These are phyloP conservation scores for Bacterosira constricta DNA, from an alignment of 108 stramenopile genomes.

Conservation along the genomic window DNA sequence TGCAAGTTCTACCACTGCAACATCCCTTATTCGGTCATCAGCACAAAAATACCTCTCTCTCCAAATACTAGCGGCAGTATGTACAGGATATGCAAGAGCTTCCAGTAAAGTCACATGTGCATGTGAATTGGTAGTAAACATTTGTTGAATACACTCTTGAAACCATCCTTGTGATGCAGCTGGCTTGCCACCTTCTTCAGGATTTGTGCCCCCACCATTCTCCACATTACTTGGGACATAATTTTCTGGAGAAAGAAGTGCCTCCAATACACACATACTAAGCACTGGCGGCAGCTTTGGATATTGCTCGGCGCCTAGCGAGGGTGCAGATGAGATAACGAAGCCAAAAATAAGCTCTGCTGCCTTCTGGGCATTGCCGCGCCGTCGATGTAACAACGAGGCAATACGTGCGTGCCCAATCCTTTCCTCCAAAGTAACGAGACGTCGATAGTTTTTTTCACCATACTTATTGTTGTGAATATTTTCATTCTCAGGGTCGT, in stretches of 20 bases:
- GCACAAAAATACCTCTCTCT: conserved; percentile 37
- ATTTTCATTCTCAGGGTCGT: neutral
- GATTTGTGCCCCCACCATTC: neutral
- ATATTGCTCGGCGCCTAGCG: conserved; percentile 55
- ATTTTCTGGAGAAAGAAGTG: conserved; percentile 48
- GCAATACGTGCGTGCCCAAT: conserved; percentile 61
- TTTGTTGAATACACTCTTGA: conserved; percentile 4
- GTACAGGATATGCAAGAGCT: conserved; percentile 37
- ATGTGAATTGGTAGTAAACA: conserved; percentile 2
- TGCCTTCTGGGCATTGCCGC: conserved; percentile 44
- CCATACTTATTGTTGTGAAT: conserved; percentile 17
- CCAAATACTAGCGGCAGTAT: conserved; percentile 53
- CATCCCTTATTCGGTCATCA: conserved; percentile 70
- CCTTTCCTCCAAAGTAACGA: conserved; percentile 63
- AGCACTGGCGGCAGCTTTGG: conserved; percentile 67
- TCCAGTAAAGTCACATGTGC: neutral
- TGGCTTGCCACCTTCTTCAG: neutral
- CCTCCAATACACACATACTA: conserved; percentile 75
- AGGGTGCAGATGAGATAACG: conserved; percentile 58
- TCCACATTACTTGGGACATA: conserved; percentile 17
- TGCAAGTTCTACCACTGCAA: conserved; percentile 56
- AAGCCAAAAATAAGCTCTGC: conserved; percentile 57
- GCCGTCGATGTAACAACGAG: conserved; percentile 35
- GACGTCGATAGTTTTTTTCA: conserved; percentile 52
- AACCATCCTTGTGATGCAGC: conserved; percentile 22